These are phyloP conservation scores for Entomophthora muscae DNA, from an alignment of 371 early-diverging fungal species.

Conservation along the genomic window DNA sequence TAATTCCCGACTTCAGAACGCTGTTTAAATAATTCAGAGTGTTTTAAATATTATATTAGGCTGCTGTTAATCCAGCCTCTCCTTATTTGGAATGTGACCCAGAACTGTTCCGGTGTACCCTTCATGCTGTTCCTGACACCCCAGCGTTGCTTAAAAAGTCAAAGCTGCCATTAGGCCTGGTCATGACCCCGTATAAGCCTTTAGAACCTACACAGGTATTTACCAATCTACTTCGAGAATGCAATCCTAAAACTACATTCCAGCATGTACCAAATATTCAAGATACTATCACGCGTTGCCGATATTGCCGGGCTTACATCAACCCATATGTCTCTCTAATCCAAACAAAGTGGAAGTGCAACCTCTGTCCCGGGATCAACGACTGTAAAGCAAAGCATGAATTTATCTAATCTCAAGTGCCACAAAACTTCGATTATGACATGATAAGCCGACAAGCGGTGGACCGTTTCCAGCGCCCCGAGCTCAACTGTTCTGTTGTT, in stretches of 20 bases:
- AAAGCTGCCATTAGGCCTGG: constrained; percentile 72
- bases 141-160: constrained; percentile 63
- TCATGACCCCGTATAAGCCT: constrained; percentile 69
- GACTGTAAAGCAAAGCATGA: constrained; percentile 35
- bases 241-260: no score
- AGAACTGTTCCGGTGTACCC: constrained; percentile 67
- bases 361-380: constrained; percentile 79
- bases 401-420: constrained; percentile 26
- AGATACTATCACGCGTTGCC: constrained; percentile 77
- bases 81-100: constrained; percentile 47
- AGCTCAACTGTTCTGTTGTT: constrained; percentile 72
- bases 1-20: no score
- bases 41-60: no score
- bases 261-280: constrained; percentile 67
- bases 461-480: constrained; percentile 73
- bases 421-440: constrained; percentile 81
- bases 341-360: constrained; percentile 90
- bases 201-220: constrained; percentile 30
- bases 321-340: constrained; percentile 88
- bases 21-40: no score
- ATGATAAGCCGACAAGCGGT: constrained; percentile 52
- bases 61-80: constrained; percentile 44
- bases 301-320: constrained; percentile 88
- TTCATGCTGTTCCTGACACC: constrained; percentile 75
- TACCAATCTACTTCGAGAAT: no score